phyloP scores from a whole-genome alignment of 2,329 filamentous ascomycete genomes.

The Exophiala aquamarina region DNA sequence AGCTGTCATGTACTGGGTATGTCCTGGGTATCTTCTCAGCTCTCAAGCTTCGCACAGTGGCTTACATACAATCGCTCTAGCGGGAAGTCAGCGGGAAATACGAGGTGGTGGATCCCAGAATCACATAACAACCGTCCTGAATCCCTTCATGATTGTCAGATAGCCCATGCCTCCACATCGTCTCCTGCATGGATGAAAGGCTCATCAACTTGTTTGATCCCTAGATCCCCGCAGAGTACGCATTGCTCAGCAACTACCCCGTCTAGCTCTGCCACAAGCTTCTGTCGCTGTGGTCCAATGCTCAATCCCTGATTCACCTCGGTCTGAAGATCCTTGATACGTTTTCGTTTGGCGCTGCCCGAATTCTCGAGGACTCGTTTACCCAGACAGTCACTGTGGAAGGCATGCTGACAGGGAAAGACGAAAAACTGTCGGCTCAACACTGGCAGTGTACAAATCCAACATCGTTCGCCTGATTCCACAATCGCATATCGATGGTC shows the following conservation, averaged over 20 bases:
- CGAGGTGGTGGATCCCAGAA: no score
- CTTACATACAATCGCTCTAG: no score
- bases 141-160: conserved; percentile 41
- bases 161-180: conserved; percentile 75
- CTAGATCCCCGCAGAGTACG: conserved; percentile 91
- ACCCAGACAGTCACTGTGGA: conserved; percentile 92
- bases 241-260: conserved; percentile 87
- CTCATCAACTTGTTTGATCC: conserved; percentile 91
- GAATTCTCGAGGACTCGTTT: conserved; percentile 80
- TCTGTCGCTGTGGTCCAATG: conserved; percentile 70
- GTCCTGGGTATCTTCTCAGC: no score
- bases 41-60: no score
- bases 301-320: conserved; percentile 77
- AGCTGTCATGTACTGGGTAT: no score
- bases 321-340: conserved; percentile 81
- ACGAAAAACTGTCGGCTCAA: conserved; percentile 94
- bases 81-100: no score
- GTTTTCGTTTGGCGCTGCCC: conserved; percentile 70
- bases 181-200: conserved; percentile 79
- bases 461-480: conserved; percentile 92
- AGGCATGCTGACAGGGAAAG: conserved; percentile 96
- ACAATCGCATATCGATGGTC: conserved; percentile 94
- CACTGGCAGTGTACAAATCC: conserved; percentile 80
- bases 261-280: conserved; percentile 84
- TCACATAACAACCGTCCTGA: no score